phyloP scores from a whole-genome alignment of 441 rosid genomes.

The Populus hybrid region DNA sequence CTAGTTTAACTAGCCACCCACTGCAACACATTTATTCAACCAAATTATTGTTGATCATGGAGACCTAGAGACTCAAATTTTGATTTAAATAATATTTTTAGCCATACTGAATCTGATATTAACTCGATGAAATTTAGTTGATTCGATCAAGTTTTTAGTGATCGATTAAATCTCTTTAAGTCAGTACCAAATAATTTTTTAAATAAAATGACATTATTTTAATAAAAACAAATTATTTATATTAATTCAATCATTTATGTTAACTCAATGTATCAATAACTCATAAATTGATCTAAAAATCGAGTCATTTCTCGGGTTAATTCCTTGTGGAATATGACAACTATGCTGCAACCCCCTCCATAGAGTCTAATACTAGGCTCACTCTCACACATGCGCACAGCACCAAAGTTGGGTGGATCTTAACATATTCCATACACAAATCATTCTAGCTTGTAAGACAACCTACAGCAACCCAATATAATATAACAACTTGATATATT shows the following conservation, averaged over 20 bases:
- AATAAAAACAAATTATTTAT: too few relatives aligned
- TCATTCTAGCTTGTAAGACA: conserved; percentile 50
- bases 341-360: conserved; percentile 25
- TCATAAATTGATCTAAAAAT: not conserved
- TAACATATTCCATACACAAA: conserved; percentile 19
- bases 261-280: too few relatives aligned
- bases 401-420: conserved; percentile 18
- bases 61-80: not conserved
- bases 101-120: too few relatives aligned
- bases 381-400: not conserved
- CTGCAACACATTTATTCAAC: not conserved
- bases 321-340: not conserved
- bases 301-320: not conserved
- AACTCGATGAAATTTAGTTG: not conserved
- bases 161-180: fast-evolving
- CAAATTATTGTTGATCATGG: too few relatives aligned
- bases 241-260: too few relatives aligned
- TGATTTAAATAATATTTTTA: too few relatives aligned
- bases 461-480: conserved; percentile 9
- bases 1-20: conserved; percentile 46
- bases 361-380: not conserved
- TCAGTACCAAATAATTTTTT: fast-evolving
- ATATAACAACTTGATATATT: conserved; percentile 9
- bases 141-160: too few relatives aligned
- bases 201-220: too few relatives aligned